Evolutionary conservation across 306 rosid genomes (phyloP), one percentile per base, ranked within the genome.

Genomic region (Cucurbita argyrosperma): DNA sequence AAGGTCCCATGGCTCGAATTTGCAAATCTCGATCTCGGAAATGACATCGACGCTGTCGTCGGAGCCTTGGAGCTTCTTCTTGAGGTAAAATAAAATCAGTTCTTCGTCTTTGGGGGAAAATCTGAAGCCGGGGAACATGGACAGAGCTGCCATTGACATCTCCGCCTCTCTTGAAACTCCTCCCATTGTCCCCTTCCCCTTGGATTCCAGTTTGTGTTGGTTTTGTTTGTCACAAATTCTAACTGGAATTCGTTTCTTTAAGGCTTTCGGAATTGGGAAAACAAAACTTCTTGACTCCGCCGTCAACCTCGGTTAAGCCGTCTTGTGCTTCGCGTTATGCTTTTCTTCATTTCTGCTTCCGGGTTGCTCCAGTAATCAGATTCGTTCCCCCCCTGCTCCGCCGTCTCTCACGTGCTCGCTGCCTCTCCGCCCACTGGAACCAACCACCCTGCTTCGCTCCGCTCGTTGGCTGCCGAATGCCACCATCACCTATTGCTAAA

Each of bases 41-140:
- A 94, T 86, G 52, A 94, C 95, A 57, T 86, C 92, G 39, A 89
- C 97, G 70, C 86, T 80, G 14, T 81, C 83, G 46, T 85, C 85
- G 12, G 85, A 79, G 11, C 90, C 92, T 0, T 84, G 84, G 18
- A 91, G 6, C 81, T 94, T 94, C 74, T 91, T 90, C 76, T 80
- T 76, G 5, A 94, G 95, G 83, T 94, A 91, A 76, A 75, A 86
- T 5, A 96, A 88, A 38, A 94, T 89, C 78, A 94, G 72, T 37
- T 94, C 99, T 70, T 88, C 99, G 53, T 94, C 99, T 15, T 96
- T 94, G 6, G 99, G 99, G 39, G 91, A 89, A 75, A 94, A 94
- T 71, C 99, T 83, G 37, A 94, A 94, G 46, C 98, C 99, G 19
- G 99, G 99, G 85, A 94, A 94, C 95, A 85, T 88, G 2, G 87